Evolutionary conservation across 1,139 yeast species (phyloP), one percentile per base, ranked within the genome.

Genomic region (Suhomyces guaymorum): DNA sequence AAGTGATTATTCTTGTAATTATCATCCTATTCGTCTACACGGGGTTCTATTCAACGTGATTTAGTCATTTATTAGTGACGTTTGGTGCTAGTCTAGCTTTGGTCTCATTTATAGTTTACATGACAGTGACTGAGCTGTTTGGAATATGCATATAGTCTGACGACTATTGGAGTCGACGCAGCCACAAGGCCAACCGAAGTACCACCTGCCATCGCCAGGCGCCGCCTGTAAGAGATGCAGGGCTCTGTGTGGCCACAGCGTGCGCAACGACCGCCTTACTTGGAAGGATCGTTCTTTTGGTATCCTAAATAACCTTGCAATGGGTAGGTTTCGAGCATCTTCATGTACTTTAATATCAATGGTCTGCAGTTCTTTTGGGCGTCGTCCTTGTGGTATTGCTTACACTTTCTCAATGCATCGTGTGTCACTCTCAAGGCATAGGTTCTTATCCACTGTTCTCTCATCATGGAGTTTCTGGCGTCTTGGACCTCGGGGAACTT

Each of bases 221-320:
- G 8, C 33, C 28, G 33, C 33, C 33, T 25, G 33, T 28, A 17
- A 17, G 19, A 8, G 8, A 17, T 17, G 7, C 19, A 8, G 14
- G 20, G 10, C 12, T 10, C 11, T 9, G 20, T 15, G 18, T 10
- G 19, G 13, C 7, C n/a, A n/a, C n/a, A n/a, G n/a, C n/a, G n/a
- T n/a, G n/a, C n/a, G n/a, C n/a, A n/a, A n/a, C n/a, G n/a, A n/a
- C n/a, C 23, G 26, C 26, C 24, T 18, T 11, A 83, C 68, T 83
- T 82, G 33, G 85, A 71, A 34, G 90, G 90, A 59, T 85, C 95
- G 64, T 83, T 84, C 75, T 85, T 82, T 64, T 85, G 94, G 69
- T 85, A 85, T 14, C 88, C 90, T 59, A 82, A 67, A 63, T 73
- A 84, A 29, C 95, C 95, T 51, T 78, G 73, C 43, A 82, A 72